Percentiles rank a stretch among this genome's conserved stretches.
phyloP scores from a whole-genome alignment of 805 yeast species.

The Wickerhamomyces chambardii region DNA sequence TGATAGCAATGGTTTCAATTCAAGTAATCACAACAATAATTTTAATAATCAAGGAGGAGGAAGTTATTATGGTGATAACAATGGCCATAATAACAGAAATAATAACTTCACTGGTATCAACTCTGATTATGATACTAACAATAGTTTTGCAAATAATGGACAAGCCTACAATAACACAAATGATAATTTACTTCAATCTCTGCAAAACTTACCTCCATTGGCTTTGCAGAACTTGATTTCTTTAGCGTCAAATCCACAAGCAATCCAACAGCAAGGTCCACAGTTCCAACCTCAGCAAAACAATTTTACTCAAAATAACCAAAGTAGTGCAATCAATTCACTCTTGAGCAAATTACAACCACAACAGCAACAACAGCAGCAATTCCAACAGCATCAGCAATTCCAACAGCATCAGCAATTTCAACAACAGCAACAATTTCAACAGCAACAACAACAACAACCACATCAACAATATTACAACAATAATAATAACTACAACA shows the following conservation, averaged over 20 bases:
- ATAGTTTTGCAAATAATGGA: conserved; percentile 22
- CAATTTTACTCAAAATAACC: conserved; percentile 9
- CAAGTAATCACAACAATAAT: conserved; percentile 1
- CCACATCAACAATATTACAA: neutral
- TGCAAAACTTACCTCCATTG: conserved; percentile 6
- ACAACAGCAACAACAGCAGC: conserved; percentile 10
- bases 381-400: conserved; percentile 9
- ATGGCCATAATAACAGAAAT: conserved; percentile 10
- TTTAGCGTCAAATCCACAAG: conserved; percentile 2
- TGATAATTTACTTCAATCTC: conserved; percentile 3
- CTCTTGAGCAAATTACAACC: conserved; percentile 8
- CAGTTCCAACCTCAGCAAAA: conserved; percentile 4
- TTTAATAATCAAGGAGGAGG: conserved; percentile 1
- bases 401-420: conserved; percentile 7
- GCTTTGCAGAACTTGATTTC: conserved; percentile 7
- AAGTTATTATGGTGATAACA: conserved; percentile 2
- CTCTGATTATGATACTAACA: too few species aligned
- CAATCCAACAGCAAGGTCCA: conserved; percentile 1
- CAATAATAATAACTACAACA: conserved; percentile 1
- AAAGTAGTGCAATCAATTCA: neutral
- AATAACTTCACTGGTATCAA: conserved; percentile 10
- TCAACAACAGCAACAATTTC: conserved; percentile 4
- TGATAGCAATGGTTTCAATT: neutral
- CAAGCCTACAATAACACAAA: conserved; percentile 3
- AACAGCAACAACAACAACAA: neutral